phyloP scores from a whole-genome alignment of 768 basidiomycete genomes.

The Termitomyces sp. region DNA sequence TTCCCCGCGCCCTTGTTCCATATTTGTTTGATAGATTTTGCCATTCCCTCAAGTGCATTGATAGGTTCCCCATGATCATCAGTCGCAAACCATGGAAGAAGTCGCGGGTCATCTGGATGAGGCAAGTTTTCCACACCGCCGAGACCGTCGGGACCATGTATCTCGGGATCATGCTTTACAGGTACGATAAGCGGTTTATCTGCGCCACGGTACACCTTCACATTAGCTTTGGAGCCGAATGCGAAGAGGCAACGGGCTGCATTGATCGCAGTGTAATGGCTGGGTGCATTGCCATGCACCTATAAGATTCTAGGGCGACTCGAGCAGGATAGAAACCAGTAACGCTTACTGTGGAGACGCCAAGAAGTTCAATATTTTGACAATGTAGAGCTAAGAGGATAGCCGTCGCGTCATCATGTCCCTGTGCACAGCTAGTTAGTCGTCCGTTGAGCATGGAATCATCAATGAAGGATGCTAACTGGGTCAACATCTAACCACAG shows the following conservation, averaged over 20 bases:
- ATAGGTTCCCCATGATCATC: constrained; percentile 34
- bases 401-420: constrained; percentile 87
- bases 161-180: constrained; percentile 63
- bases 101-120: constrained; percentile 35
- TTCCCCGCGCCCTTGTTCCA: constrained; percentile 57
- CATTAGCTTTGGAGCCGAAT: constrained; percentile 53
- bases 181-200: constrained; percentile 60
- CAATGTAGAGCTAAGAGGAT: constrained; percentile 72
- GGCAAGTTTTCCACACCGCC: constrained; percentile 82
- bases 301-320: constrained; percentile 18
- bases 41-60: constrained; percentile 69
- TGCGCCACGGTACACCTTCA: constrained; percentile 69
- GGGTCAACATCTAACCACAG: constrained; percentile 69
- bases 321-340: not conserved
- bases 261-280: constrained; percentile 59
- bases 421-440: constrained; percentile 33
- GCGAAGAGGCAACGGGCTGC: constrained; percentile 74
- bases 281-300: constrained; percentile 79
- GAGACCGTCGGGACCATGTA: constrained; percentile 80
- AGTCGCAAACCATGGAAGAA: constrained; percentile 44
- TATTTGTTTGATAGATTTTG: constrained; percentile 40
- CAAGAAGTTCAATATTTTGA: constrained; percentile 62
- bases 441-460: not conserved
- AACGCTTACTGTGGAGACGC: constrained; percentile 70
- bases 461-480: constrained; percentile 27